phyloP scores from a whole-genome alignment of 2,329 filamentous ascomycete genomes.

The Cordyceps javanica region DNA sequence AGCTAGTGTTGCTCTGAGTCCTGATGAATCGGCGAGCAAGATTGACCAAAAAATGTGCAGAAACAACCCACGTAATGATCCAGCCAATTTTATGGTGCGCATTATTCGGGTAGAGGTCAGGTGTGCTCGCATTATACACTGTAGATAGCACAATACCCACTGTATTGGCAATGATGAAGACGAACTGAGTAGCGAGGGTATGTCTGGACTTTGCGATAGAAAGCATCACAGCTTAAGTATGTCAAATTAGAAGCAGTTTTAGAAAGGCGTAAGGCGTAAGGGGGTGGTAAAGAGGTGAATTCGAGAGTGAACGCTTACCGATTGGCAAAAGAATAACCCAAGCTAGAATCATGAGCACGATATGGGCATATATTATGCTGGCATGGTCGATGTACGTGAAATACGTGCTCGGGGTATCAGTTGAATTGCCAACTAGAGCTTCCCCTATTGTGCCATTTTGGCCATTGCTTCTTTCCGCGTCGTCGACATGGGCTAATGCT shows the following conservation, averaged over 20 bases:
- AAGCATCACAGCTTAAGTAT: conserved; percentile 66
- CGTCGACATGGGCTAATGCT: conserved; percentile 11
- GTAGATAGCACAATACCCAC: conserved; percentile 59
- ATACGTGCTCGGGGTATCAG: conserved; percentile 46
- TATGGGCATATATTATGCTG: conserved; percentile 60
- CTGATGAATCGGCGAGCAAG: conserved; percentile 57
- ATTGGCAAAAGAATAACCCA: conserved; percentile 71
- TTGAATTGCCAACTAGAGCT: conserved; percentile 18
- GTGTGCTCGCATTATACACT: conserved; percentile 74
- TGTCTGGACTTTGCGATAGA: conserved; percentile 74
- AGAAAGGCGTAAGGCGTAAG: too few relatives aligned
- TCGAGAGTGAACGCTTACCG: conserved; percentile 44
- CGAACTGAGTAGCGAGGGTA: conserved; percentile 61
- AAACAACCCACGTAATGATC: conserved; percentile 68
- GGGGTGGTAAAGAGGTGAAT: background rate
- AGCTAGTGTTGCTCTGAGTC: conserved; percentile 6
- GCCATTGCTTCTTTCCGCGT: conserved; percentile 12
- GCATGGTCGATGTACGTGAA: conserved; percentile 50
- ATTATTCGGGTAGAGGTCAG: conserved; percentile 81
- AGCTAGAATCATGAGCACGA: conserved; percentile 60
- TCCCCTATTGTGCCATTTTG: conserved; percentile 8
- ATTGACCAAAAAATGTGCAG: conserved; percentile 63
- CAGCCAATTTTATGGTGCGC: conserved; percentile 86
- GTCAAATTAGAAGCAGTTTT: conserved; percentile 8
- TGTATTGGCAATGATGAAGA: conserved; percentile 58